Evolutionary conservation across 108 stramenopile genomes (phyloP), one percentile per base, ranked within the genome.

Genomic region (Pseudonitzschia delicatissima): DNA sequence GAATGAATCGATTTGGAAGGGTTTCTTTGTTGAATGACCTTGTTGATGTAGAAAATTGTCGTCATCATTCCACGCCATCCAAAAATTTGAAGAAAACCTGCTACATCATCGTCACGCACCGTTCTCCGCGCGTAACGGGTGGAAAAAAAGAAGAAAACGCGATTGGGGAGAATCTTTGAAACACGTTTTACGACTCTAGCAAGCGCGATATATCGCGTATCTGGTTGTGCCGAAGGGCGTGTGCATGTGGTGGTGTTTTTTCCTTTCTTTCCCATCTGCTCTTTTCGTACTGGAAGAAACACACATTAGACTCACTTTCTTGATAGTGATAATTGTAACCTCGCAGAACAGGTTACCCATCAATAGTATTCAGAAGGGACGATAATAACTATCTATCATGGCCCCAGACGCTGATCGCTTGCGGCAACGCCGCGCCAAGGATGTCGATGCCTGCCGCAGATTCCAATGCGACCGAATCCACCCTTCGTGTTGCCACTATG

Each of bases 351-450:
- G n/a, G n/a, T n/a, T n/a, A n/a, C n/a, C n/a, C n/a, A n/a, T n/a
- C n/a, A n/a, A n/a, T n/a, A n/a, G n/a, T n/a, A n/a, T n/a, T n/a
- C n/a, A n/a, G n/a, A n/a, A n/a, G 12, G 23, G 51, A 18, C 55
- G 34, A 62, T 20, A 42, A 62, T 36, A 25, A 62, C 15, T 1
- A 5, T 1, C n/a, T 25, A 81, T 5, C 55, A 87, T 87, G 87
- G 78, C 87, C 36, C 87, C 87, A 8, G 79, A 87, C 60, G 82
- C 83, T 18, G 81, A 84, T 39, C 72, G 75, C 37, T 64, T 83
- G 47, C 51, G 86, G 36, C 76, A 87, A 31, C 82, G 82, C 75
- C 69, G 63, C 31, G 49, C 33, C 15, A 62, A 35, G 23, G 67
- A 32, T 27, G 33, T 37, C 35, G 48, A 26, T 44, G 73, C 59